These are phyloP conservation scores for Quercus bicolor DNA, from an alignment of 306 rosid genomes.

Conservation along the genomic window DNA sequence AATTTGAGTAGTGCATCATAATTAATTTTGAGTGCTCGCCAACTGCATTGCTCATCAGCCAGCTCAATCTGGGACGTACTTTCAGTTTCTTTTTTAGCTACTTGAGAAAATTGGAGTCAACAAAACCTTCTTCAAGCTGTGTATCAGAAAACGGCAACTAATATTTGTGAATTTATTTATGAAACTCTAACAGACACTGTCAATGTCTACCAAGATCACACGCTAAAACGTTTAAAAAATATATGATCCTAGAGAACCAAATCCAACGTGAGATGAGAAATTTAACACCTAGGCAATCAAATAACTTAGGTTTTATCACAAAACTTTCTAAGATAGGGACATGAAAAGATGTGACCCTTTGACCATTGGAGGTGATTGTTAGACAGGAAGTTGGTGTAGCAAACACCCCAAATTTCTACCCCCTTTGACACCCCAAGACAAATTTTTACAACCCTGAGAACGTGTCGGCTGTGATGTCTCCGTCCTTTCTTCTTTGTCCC, in stretches of 20 bases:
- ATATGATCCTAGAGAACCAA: too few species aligned
- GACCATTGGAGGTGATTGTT: conserved; percentile 36
- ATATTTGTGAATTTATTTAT: too few species aligned
- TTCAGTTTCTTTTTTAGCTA: not conserved
- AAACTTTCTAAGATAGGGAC: conserved; percentile 25
- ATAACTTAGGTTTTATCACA: not conserved
- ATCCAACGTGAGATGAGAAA: not conserved
- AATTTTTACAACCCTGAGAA: conserved; percentile 4
- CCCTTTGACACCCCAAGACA: conserved; percentile 21
- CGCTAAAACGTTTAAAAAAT: too few species aligned
- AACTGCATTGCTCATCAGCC: not conserved
- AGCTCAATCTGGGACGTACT: not conserved
- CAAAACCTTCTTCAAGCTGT: not conserved
- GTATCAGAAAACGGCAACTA: not conserved
- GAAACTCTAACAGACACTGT: too few species aligned
- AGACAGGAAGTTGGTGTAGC: conserved; percentile 61
- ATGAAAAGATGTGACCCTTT: conserved; percentile 34
- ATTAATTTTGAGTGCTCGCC: not conserved
- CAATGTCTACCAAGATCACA: too few species aligned
- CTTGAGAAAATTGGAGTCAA: not conserved
- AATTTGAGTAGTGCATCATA: not conserved
- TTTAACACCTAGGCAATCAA: not conserved
- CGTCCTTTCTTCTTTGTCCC: conserved; percentile 41
- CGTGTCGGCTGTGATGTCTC: conserved; percentile 33
- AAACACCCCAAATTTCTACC: conserved; percentile 37